Percentiles rank a stretch among this genome's conserved stretches.
phyloP scores from a whole-genome alignment of 306 rosid genomes.

The Alnus rubra region DNA sequence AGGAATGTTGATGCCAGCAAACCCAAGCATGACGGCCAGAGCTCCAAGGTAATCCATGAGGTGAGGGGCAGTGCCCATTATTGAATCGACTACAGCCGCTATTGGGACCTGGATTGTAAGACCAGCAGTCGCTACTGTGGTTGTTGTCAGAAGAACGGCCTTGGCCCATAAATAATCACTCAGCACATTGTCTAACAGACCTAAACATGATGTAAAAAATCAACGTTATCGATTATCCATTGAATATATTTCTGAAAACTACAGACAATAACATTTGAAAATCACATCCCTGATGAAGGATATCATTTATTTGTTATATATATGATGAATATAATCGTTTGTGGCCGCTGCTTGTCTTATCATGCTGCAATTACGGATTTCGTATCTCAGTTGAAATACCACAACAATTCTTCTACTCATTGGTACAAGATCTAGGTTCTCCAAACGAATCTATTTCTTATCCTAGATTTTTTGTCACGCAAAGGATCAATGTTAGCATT shows the following conservation, averaged over 20 bases:
- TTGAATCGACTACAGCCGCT: conserved; percentile 83
- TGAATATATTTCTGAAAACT: neutral
- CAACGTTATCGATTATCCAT: neutral
- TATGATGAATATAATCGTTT: neutral
- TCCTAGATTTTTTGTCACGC: neutral
- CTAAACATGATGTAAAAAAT: conserved; percentile 37
- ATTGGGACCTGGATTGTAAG: conserved; percentile 92
- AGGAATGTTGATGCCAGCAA: conserved; percentile 84
- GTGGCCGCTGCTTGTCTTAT: neutral
- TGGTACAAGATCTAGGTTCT: neutral
- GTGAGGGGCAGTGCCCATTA: conserved; percentile 77
- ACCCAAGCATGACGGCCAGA: conserved; percentile 77
- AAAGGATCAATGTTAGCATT: neutral
- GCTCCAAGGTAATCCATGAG: conserved; percentile 83
- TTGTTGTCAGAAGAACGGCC: conserved; percentile 94
- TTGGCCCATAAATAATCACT: conserved; percentile 97
- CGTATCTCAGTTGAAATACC: neutral
- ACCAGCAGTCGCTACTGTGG: conserved; percentile 96
- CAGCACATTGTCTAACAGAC: conserved; percentile 89
- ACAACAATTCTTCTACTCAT: neutral
- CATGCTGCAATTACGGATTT: neutral
- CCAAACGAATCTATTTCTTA: neutral
- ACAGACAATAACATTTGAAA: neutral
- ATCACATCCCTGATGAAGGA: neutral
- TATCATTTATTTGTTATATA: neutral